phyloP scores from a whole-genome alignment of 2,329 filamentous ascomycete species.

The Colletotrichum kahawae region DNA sequence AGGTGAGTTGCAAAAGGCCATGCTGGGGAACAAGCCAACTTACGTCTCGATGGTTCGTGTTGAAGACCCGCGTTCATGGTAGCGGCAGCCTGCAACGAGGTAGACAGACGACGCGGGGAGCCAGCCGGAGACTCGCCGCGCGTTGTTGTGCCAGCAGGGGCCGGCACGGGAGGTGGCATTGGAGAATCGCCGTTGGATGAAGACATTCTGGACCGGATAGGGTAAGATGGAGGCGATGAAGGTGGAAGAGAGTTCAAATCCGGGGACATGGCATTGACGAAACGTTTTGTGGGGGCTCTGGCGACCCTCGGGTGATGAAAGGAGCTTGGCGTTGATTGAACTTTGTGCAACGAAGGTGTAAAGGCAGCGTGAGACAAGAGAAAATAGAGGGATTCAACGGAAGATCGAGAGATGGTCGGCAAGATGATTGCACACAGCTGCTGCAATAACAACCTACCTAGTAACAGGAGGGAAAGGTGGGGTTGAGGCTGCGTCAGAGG shows the following conservation, averaged over 20 bases:
- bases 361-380: background rate
- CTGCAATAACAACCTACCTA: background rate
- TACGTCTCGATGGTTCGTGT: constrained; percentile 65
- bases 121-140: constrained; percentile 60
- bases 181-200: constrained; percentile 21
- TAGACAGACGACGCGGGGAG: constrained; percentile 68
- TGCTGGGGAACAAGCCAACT: constrained; percentile 25
- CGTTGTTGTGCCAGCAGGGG: background rate
- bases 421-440: background rate
- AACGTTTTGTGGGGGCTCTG: background rate
- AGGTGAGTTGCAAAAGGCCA: background rate
- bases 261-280: constrained; percentile 14
- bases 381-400: background rate
- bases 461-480: background rate
- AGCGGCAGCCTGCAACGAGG: constrained; percentile 77
- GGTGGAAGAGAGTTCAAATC: constrained; percentile 21
- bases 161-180: background rate
- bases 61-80: constrained; percentile 80
- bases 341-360: background rate
- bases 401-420: constrained; percentile 9
- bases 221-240: constrained; percentile 5
- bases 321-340: background rate
- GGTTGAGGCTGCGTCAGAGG: constrained; percentile 18
- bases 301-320: background rate
- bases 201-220: constrained; percentile 17